Base-by-base conservation (phyloP, 345 rosid genomes). In the Odontarrhena argentea region DNA sequence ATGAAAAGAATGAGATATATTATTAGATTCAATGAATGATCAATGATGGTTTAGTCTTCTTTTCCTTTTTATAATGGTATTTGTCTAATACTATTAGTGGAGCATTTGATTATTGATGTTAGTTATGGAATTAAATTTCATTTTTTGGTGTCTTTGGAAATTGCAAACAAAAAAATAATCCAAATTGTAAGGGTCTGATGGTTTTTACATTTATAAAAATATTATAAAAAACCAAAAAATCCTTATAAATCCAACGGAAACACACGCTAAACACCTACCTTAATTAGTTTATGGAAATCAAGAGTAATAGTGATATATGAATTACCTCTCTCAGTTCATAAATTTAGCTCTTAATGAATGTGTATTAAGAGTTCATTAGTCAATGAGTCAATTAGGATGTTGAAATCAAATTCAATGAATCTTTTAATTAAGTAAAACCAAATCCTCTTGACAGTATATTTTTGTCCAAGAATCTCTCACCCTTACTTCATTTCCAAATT, bases 331-430 rank as follows among this genome's bases (percentile, higher is more conserved):
- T 36, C 6, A 13, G 1, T 0, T 34, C 56, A 36, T 25, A 64
- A 64, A 8, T 36, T 62, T 12, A 63, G 3, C 50, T 40, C 38
- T n/a, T 64, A 51, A 63, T 36, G 9, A 49, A 63, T 63, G 47
- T 37, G 55, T 46, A 35, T 45, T 46, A 1, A 22, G 6, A 18
- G 10, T 34, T 22, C 22, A 22, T 45, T 48, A 62, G 43, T 61
- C 53, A 22, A 15, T 11, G n/a, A 62, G 47, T 50, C 36, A 64
- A 50, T 25, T 9, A 24, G 3, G 52, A 28, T 52, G 18, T 41
- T 15, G n/a, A 42, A 50, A 25, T 28, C 8, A 51, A 65, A 65
- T 53, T 53, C 60, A 14, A 22, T 35, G 67, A 62, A 47, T 36
- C 12, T 47, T 18, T 35, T 5, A 10, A 47, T 7, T 9, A 24